Conservation (phyloP, 2,329 filamentous ascomycete species). For the Penicillium hordei region DNA sequence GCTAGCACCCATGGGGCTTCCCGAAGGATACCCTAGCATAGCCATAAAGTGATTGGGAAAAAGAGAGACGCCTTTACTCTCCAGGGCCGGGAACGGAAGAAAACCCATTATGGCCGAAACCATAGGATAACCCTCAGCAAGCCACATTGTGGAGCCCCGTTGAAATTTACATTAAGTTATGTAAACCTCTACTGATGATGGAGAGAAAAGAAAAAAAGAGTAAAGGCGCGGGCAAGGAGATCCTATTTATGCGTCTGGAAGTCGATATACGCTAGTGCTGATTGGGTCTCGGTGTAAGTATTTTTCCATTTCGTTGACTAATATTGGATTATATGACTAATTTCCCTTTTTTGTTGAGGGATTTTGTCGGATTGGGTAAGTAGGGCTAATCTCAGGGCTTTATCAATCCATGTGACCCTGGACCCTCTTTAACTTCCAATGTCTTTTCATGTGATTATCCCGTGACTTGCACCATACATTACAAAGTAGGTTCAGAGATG, state of each 20-base stretch:
- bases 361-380: neutral
- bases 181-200: constrained; percentile 56
- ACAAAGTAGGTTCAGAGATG: neutral
- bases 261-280: constrained; percentile 23
- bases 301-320: constrained; percentile 8
- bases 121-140: constrained; percentile 52
- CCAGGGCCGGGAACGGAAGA: constrained; percentile 53
- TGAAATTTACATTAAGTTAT: constrained; percentile 50
- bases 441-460: constrained; percentile 6
- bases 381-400: constrained; percentile 4
- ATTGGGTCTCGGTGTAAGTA: constrained; percentile 18
- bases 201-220: constrained; percentile 42
- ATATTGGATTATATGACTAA: constrained; percentile 4
- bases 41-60: constrained; percentile 47
- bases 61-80: constrained; percentile 47
- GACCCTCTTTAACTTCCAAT: neutral
- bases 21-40: constrained; percentile 44
- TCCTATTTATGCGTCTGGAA: constrained; percentile 32
- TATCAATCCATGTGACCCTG: fast-evolving
- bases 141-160: constrained; percentile 50
- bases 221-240: constrained; percentile 14
- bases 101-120: constrained; percentile 46
- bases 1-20: constrained; percentile 45
- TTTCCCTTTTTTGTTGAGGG: neutral
- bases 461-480: neutral